Conservation (phyloP, 257 asterid species). For the Phtheirospermum japonicum region DNA sequence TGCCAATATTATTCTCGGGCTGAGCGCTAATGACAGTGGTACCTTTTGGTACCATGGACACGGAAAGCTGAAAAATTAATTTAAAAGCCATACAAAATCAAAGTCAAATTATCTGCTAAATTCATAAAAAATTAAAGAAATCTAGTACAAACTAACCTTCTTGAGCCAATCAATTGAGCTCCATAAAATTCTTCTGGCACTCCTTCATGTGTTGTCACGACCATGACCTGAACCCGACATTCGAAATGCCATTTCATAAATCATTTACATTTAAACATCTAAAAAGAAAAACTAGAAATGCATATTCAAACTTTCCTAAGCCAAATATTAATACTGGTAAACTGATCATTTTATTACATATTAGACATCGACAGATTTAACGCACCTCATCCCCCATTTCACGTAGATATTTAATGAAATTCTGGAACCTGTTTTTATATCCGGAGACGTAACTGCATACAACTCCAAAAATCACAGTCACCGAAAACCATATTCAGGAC, state of each 20-base stretch:
- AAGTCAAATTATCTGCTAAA: conserved; percentile 5
- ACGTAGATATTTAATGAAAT: conserved; percentile 86
- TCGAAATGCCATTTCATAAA: conserved; percentile 22
- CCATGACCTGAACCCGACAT: conserved; percentile 75
- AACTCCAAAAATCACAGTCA: conserved; percentile 27
- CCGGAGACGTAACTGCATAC: conserved; percentile 91
- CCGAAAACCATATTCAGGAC: conserved; percentile 6
- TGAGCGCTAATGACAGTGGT: conserved; percentile 93
- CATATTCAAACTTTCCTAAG: background rate
- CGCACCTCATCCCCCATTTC: conserved; percentile 99
- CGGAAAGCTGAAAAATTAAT: conserved; percentile 70
- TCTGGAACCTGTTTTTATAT: conserved; percentile 96
- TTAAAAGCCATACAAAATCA: background rate
- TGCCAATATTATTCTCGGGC: conserved; percentile 97
- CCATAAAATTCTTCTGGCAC: conserved; percentile 95
- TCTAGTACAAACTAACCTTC: conserved; percentile 48
- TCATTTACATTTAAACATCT: conserved; percentile 4
- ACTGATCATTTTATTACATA: background rate
- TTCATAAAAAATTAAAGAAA: conserved; percentile 1
- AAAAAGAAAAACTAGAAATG: background rate
- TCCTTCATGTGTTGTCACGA: conserved; percentile 98
- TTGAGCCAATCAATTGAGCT: conserved; percentile 88
- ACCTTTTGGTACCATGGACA: conserved; percentile 88
- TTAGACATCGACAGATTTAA: background rate
- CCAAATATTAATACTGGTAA: background rate